These are phyloP conservation scores for Alternaria panax DNA, from an alignment of 2,329 filamentous ascomycete species.

Conservation along the genomic window DNA sequence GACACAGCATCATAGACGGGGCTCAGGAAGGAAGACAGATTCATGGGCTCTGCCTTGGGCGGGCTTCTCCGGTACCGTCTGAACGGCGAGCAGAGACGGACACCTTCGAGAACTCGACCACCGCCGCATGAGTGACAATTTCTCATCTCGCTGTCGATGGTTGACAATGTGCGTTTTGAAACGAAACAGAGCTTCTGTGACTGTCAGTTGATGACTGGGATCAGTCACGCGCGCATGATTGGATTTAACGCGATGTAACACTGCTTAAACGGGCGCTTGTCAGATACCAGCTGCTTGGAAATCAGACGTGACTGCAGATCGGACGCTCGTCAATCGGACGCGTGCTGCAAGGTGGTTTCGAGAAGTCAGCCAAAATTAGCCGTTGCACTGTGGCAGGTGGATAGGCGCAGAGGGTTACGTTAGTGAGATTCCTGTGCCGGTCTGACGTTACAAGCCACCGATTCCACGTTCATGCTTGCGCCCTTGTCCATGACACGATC, in stretches of 20 bases:
- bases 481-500: constrained; percentile 10
- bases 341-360: constrained; percentile 9
- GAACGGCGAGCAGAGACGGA: not conserved
- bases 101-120: not conserved
- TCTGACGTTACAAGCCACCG: constrained; percentile 43
- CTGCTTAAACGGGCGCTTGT: constrained; percentile 11
- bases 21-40: not conserved
- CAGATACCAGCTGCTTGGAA: constrained; percentile 12
- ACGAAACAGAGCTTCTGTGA: constrained; percentile 3
- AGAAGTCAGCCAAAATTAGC: constrained; percentile 6
- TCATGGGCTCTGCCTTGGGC: not conserved
- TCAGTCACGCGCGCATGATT: constrained; percentile 1
- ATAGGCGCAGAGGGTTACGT: not conserved
- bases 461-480: constrained; percentile 17
- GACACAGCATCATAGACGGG: not conserved
- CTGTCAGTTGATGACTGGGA: not conserved
- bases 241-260: constrained; percentile 12
- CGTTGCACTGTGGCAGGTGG: not conserved
- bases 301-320: constrained; percentile 9
- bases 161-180: constrained; percentile 14
- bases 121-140: not conserved
- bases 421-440: constrained; percentile 22
- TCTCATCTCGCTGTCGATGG: not conserved
- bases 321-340: constrained; percentile 12
- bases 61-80: not conserved